Evolutionary conservation across 2,329 filamentous ascomycete species (phyloP), one percentile per base, ranked within the genome.

Genomic region (Trichoderma harzianum): DNA sequence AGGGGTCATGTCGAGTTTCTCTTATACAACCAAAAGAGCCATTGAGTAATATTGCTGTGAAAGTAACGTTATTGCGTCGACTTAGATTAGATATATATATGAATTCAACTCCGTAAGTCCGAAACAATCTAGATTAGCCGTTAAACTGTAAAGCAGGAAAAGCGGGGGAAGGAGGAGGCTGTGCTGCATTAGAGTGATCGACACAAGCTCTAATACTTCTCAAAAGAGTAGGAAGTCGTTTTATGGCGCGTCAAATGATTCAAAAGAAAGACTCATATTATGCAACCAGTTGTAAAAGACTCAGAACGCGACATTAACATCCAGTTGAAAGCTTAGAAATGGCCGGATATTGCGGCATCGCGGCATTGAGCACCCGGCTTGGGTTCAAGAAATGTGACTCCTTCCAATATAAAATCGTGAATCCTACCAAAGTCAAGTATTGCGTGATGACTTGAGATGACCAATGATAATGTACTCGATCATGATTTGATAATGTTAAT

Each of bases 171-270:
- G 58, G 58, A 62, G 24, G 58, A 62, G 58, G 58, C 58, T 62
- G 58, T 62, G 58, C 58, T 62, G 58, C 58, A 62, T 65, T 65
- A 65, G 62, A 47, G 21, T 34, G 62, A 65, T 53, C 36, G 62
- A 51, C 62, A 65, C 39, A 47, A 51, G 36, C 62, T 21, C 28
- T n/a, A 34, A n/a, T n/a, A n/a, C 16, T 47, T 65, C 62, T 65
- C n/a, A 51, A 26, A 65, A 53, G 62, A 43, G 43, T 18, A 30
- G 18, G 39, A 62, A 62, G 24, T 4, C 6, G 7, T 36, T 62
- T 62, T 36, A 36, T 65, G 16, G 28, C 62, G 24, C 24, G 6
- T 32, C 62, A 36, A 65, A 30, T 47, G 43, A 47, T 51, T n/a
- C 28, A 53, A 47, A 65, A 3, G 26, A 30, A 65, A 26, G 36